These are phyloP conservation scores for Phoma sp. DNA, from an alignment of 2,329 filamentous ascomycete species.

Conservation along the genomic window DNA sequence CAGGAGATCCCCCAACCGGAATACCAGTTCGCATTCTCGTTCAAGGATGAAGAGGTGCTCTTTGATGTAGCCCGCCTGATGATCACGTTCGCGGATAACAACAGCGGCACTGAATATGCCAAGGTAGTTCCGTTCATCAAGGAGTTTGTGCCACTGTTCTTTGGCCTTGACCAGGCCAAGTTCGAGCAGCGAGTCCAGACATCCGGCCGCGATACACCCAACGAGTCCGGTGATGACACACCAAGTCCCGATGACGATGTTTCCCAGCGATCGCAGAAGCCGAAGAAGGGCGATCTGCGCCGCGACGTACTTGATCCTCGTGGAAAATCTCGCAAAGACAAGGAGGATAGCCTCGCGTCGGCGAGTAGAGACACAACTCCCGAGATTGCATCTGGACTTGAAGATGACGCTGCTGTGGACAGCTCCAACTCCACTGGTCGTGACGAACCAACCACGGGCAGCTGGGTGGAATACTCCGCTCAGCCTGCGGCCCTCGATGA, in stretches of 20 bases:
- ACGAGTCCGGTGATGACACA: constrained; percentile 65
- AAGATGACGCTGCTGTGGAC: constrained; percentile 75
- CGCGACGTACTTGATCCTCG: constrained; percentile 85
- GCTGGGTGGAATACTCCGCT: constrained; percentile 68
- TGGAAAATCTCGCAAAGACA: constrained; percentile 74
- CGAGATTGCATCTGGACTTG: constrained; percentile 77
- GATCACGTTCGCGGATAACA: constrained; percentile 53
- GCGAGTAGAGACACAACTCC: constrained; percentile 90
- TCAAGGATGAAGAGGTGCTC: constrained; percentile 66
- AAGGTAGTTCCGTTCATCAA: constrained; percentile 57
- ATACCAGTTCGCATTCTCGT: constrained; percentile 78
- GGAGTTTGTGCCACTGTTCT: constrained; percentile 60
- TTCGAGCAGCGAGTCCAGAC: constrained; percentile 72
- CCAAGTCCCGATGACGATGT: constrained; percentile 73
- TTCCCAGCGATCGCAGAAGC: constrained; percentile 71
- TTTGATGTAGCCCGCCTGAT: constrained; percentile 57
- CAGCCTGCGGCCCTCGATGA: constrained; percentile 65
- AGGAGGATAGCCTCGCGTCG: constrained; percentile 79
- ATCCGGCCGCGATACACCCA: constrained; percentile 48
- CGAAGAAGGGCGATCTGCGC: constrained; percentile 73
- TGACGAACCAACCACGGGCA: constrained; percentile 69
- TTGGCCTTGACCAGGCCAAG: constrained; percentile 58
- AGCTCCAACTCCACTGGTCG: constrained; percentile 62
- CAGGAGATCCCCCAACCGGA: constrained; percentile 66
- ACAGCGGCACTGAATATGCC: constrained; percentile 53